Percentiles rank a stretch among this genome's conserved stretches.
Conservation (phyloP, 2,329 filamentous ascomycete species). For the Aureobasidium sp. region DNA sequence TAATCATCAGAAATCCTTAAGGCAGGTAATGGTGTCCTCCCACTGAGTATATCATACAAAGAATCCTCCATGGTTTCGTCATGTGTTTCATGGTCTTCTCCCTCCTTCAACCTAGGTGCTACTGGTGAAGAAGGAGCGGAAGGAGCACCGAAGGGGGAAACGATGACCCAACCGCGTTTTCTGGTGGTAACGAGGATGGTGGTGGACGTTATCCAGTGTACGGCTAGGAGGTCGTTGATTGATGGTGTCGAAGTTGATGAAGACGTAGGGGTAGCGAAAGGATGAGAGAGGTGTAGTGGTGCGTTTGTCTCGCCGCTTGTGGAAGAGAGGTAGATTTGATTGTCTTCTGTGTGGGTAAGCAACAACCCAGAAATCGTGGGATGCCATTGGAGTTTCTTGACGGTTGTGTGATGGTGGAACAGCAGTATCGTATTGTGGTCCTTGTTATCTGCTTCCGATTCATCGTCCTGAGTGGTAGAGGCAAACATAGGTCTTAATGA, state of each 20-base stretch:
- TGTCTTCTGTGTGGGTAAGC: conserved; percentile 35
- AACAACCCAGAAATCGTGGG: conserved; percentile 28
- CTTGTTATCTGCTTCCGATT: conserved; percentile 13
- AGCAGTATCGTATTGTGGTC: conserved; percentile 29
- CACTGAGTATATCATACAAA: conserved; percentile 39
- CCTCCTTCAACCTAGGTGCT: not conserved
- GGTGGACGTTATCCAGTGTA: conserved; percentile 21
- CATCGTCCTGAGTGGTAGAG: not conserved
- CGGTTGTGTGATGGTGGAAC: conserved; percentile 36
- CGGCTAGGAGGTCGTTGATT: not conserved
- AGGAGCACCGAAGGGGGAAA: conserved; percentile 33
- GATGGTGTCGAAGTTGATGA: conserved; percentile 12
- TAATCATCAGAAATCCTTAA: conserved; percentile 14
- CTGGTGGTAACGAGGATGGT: conserved; percentile 28
- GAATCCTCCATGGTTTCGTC: conserved; percentile 37
- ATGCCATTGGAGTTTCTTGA: conserved; percentile 38
- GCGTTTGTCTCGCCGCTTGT: conserved; percentile 14
- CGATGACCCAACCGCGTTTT: conserved; percentile 28
- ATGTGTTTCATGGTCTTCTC: conserved; percentile 15
- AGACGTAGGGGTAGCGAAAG: conserved; percentile 5
- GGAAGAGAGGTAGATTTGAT: conserved; percentile 33
- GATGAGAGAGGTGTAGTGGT: conserved; percentile 15
- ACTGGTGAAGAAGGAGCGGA: not conserved
- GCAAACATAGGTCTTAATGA: not conserved
- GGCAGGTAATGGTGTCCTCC: conserved; percentile 33